These are phyloP conservation scores for Penicillium brasilianum DNA, from an alignment of 2,329 filamentous ascomycete genomes.

Conservation along the genomic window DNA sequence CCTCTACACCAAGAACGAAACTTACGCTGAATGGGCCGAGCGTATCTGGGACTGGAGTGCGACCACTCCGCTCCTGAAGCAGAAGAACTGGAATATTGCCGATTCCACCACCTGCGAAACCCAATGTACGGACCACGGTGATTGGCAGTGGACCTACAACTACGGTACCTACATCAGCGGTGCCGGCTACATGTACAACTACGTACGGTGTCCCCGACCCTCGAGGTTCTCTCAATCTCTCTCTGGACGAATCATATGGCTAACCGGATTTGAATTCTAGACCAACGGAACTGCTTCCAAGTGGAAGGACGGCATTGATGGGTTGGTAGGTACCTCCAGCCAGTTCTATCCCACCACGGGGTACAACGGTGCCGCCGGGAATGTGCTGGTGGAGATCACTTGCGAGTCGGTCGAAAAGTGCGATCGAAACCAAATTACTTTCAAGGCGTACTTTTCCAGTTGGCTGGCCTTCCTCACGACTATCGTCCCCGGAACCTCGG, in stretches of 20 bases:
- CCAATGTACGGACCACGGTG: conserved; percentile 58
- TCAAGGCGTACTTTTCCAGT: conserved; percentile 73
- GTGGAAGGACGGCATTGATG: conserved; percentile 64
- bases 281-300: conserved; percentile 47
- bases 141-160: conserved; percentile 64
- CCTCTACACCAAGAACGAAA: conserved; percentile 77
- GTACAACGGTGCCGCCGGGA: conserved; percentile 43
- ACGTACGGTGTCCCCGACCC: conserved; percentile 37
- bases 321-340: conserved; percentile 58
- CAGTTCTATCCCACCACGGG: conserved; percentile 58
- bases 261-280: conserved; percentile 34
- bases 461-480: conserved; percentile 68
- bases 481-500: conserved; percentile 63
- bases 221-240: background rate
- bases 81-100: conserved; percentile 60
- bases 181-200: conserved; percentile 63
- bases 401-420: conserved; percentile 69
- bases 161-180: conserved; percentile 62
- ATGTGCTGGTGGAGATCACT: conserved; percentile 68
- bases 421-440: conserved; percentile 73
- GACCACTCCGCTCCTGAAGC: conserved; percentile 57
- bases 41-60: conserved; percentile 66
- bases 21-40: conserved; percentile 79
- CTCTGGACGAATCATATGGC: background rate
- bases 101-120: conserved; percentile 57